Evolutionary conservation across 768 basidiomycete genomes (phyloP).

Genomic region (Psilocybe cubensis): DNA sequence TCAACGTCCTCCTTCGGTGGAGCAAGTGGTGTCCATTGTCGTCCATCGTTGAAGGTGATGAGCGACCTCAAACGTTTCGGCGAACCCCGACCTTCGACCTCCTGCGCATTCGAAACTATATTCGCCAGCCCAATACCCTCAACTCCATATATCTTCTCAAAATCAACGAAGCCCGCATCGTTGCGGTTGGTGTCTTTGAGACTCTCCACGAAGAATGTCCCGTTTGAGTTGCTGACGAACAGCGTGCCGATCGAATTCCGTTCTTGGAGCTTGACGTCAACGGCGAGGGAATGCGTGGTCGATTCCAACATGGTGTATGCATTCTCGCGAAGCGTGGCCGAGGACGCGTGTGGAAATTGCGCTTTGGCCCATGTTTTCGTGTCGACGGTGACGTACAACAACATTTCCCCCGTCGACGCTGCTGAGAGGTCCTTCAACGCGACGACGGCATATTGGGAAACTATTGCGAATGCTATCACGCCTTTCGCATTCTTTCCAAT

Average conservation of each 20-base stretch:
- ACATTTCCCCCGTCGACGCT: constrained; percentile 68
- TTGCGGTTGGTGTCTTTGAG: constrained; percentile 94
- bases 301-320: constrained; percentile 97
- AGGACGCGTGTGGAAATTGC: constrained; percentile 89
- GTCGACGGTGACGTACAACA: constrained; percentile 86
- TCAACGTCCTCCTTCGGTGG: constrained; percentile 61
- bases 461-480: constrained; percentile 91
- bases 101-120: constrained; percentile 79
- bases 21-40: constrained; percentile 74
- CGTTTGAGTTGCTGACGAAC: constrained; percentile 95
- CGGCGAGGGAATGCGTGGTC: constrained; percentile 89
- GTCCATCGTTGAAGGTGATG: constrained; percentile 92
- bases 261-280: constrained; percentile 87
- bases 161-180: constrained; percentile 87
- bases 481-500: constrained; percentile 86
- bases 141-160: constrained; percentile 83
- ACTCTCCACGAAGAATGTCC: constrained; percentile 92
- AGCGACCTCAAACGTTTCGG: constrained; percentile 75
- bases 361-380: constrained; percentile 86
- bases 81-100: constrained; percentile 74
- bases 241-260: constrained; percentile 78
- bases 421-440: constrained; percentile 75
- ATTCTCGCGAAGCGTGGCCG: constrained; percentile 81
- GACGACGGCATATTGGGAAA: constrained; percentile 91
- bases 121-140: constrained; percentile 94